phyloP scores from a whole-genome alignment of 2,329 filamentous ascomycete genomes.

The Berkeleyomyces rouxiae region DNA sequence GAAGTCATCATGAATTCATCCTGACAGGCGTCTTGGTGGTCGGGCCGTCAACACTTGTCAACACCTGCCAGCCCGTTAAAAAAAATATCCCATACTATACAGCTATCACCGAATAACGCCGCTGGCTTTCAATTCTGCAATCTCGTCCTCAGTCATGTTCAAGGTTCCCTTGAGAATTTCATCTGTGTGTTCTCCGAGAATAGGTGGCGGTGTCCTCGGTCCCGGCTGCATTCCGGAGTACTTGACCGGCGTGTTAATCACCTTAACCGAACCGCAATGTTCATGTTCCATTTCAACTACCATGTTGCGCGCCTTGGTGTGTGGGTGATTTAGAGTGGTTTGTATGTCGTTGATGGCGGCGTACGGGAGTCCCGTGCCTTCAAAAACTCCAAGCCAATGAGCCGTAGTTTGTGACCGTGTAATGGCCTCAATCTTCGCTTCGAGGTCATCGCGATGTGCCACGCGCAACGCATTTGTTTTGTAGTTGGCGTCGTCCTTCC shows the following conservation, averaged over 20 bases:
- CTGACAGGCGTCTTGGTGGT: too few relatives aligned
- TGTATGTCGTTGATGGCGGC: constrained; percentile 90
- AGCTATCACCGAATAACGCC: constrained; percentile 42
- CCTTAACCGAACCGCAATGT: constrained; percentile 66
- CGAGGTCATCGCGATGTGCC: constrained; percentile 57
- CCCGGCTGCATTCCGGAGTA: constrained; percentile 69
- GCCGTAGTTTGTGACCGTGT: constrained; percentile 64
- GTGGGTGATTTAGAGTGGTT: constrained; percentile 64
- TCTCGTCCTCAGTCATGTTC: constrained; percentile 39
- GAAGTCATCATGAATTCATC: not conserved
- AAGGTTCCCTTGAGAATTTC: constrained; percentile 53
- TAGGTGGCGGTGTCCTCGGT: constrained; percentile 64
- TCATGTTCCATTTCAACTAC: constrained; percentile 74
- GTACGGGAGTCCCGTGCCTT: constrained; percentile 83
- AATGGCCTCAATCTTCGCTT: constrained; percentile 59
- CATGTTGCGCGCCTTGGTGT: constrained; percentile 77
- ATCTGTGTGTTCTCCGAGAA: constrained; percentile 72
- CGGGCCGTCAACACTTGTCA: not conserved
- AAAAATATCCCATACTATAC: not conserved
- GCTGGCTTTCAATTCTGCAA: constrained; percentile 43
- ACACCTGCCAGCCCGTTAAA: not conserved
- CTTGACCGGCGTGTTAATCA: constrained; percentile 91
- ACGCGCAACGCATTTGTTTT: constrained; percentile 46
- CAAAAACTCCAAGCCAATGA: constrained; percentile 74
- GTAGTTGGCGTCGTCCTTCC: constrained; percentile 43